Conservation (phyloP, 2,329 filamentous ascomycete genomes). For the Sclerotinia minor region DNA sequence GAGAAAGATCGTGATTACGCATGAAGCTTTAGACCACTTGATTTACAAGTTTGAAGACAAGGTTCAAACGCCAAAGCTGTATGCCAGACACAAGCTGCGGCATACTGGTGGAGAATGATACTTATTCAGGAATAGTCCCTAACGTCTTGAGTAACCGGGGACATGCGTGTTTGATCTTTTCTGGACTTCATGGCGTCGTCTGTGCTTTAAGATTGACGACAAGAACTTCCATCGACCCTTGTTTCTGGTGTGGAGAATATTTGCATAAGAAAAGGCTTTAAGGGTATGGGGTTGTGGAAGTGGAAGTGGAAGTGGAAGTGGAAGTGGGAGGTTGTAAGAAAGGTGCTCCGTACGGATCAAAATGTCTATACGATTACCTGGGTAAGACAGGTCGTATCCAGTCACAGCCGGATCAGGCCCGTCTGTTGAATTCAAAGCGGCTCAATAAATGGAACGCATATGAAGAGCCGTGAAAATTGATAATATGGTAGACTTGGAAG, state of each 20-base stretch:
- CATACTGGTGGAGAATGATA: slow-evolving; percentile 35
- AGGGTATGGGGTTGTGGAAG: slow-evolving; percentile 6
- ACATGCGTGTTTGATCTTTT: slow-evolving; percentile 23
- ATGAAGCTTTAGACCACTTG: slow-evolving; percentile 34
- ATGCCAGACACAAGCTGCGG: slow-evolving; percentile 38
- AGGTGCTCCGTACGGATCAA: background rate
- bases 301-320: background rate
- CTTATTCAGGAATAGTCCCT: slow-evolving; percentile 29
- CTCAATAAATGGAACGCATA: background rate
- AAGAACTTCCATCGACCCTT: background rate
- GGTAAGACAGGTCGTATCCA: background rate
- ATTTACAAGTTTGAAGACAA: slow-evolving; percentile 31
- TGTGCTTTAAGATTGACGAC: slow-evolving; percentile 23
- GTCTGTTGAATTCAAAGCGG: background rate
- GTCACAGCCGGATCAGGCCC: background rate
- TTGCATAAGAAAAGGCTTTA: background rate
- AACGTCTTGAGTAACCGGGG: slow-evolving; percentile 28
- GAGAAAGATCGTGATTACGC: slow-evolving; percentile 30
- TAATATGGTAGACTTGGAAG: background rate
- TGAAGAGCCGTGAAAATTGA: background rate
- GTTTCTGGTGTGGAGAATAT: background rate
- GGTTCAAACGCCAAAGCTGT: slow-evolving; percentile 35
- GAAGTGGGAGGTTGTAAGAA: background rate
- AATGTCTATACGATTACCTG: background rate
- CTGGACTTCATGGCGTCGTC: slow-evolving; percentile 31